Conservation (phyloP, 768 basidiomycete species). For the Russula dissimulans region DNA sequence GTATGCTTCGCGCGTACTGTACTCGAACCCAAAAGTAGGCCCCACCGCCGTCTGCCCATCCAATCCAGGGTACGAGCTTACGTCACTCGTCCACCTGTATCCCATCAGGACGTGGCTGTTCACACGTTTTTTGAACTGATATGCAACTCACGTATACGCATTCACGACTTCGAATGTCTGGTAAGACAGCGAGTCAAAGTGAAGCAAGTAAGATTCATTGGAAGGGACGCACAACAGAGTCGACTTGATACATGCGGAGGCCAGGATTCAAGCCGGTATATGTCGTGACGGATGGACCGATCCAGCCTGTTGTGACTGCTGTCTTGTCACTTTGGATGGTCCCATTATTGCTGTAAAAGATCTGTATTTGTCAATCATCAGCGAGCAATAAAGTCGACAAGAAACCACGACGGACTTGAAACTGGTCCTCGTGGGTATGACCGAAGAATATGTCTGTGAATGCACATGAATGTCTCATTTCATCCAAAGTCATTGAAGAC, state of each 20-base stretch:
- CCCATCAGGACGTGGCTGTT: background rate
- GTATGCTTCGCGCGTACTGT: slow-evolving; percentile 60
- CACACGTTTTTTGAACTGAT: background rate
- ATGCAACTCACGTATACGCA: slow-evolving; percentile 54
- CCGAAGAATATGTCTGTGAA: slow-evolving; percentile 61
- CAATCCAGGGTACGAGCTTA: slow-evolving; percentile 46
- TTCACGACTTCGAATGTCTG: slow-evolving; percentile 74
- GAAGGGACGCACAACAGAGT: slow-evolving; percentile 45
- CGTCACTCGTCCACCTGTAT: slow-evolving; percentile 55
- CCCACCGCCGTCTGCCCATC: slow-evolving; percentile 48
- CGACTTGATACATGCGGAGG: slow-evolving; percentile 65
- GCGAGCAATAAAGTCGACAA: background rate
- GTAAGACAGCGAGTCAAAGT: background rate
- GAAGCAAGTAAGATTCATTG: background rate
- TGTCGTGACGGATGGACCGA: slow-evolving; percentile 65
- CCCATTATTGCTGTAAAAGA: slow-evolving; percentile 65
- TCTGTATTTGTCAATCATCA: slow-evolving; percentile 28
- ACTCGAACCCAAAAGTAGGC: slow-evolving; percentile 55
- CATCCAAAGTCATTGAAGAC: slow-evolving; percentile 23
- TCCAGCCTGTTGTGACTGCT: slow-evolving; percentile 50
- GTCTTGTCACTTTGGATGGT: slow-evolving; percentile 47
- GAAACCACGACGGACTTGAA: slow-evolving; percentile 36
- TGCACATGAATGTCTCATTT: slow-evolving; percentile 1
- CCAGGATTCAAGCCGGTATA: slow-evolving; percentile 65
- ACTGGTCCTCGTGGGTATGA: slow-evolving; percentile 67